These are phyloP conservation scores for Porcisia deanei DNA, from an alignment of 208 protist genomes.

Conservation along the genomic window DNA sequence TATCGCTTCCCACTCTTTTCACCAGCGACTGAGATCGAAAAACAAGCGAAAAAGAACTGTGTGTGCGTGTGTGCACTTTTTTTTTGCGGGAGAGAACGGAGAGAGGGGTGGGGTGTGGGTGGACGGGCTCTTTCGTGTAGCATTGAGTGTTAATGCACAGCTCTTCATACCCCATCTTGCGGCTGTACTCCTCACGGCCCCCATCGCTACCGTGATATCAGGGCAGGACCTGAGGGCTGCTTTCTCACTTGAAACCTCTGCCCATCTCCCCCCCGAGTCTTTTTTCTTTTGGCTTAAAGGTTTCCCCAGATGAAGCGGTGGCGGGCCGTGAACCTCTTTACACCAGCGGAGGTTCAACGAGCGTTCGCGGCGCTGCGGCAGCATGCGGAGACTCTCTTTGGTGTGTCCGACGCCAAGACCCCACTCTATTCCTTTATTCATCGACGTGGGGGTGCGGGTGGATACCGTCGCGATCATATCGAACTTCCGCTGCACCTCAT, in stretches of 20 bases:
- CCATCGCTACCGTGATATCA: background rate
- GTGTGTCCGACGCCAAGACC: background rate
- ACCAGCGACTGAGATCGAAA: background rate
- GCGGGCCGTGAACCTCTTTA: conserved; percentile 30
- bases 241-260: background rate
- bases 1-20: background rate
- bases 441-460: conserved; percentile 10
- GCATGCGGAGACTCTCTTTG: conserved; percentile 1
- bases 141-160: background rate
- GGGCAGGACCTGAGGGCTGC: background rate
- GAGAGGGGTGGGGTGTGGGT: too few relatives aligned
- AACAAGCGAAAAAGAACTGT: background rate
- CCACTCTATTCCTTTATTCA: conserved; percentile 19
- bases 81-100: background rate
- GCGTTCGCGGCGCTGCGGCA: conserved; percentile 47
- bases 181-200: background rate
- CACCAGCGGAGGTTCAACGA: conserved; percentile 28
- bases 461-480: conserved; percentile 29
- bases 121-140: background rate
- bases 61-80: background rate
- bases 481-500: conserved; percentile 32
- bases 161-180: background rate
- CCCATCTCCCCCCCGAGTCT: background rate
- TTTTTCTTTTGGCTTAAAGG: background rate
- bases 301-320: conserved; percentile 23